These are phyloP conservation scores for Erysimum pusillum DNA, from an alignment of 441 rosid species.

Conservation along the genomic window DNA sequence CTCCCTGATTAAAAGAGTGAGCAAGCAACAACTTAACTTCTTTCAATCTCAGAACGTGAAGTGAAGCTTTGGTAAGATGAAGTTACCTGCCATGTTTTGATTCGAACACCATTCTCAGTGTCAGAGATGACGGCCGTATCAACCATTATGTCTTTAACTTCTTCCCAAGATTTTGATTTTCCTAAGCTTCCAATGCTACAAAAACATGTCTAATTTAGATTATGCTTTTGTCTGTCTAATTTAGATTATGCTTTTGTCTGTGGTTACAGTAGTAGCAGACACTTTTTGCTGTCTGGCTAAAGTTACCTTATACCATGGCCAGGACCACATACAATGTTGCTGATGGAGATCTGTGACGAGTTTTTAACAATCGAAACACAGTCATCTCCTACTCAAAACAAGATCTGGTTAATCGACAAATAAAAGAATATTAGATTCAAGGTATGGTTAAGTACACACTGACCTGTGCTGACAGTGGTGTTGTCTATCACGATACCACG, in stretches of 20 bases:
- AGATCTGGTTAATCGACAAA: conserved; percentile 30
- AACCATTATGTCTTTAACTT: conserved; percentile 64
- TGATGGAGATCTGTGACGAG: conserved; percentile 74
- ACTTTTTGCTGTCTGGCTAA: background rate
- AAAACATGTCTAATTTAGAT: no score
- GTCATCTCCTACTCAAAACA: conserved; percentile 81
- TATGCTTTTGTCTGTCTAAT: no score
- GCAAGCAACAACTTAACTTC: conserved; percentile 24
- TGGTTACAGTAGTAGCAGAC: no score
- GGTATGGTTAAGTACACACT: conserved; percentile 14
- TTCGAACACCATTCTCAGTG: conserved; percentile 85
- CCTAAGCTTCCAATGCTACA: conserved; percentile 94
- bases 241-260: conserved; percentile 17
- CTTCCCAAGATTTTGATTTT: conserved; percentile 65
- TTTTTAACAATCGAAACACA: conserved; percentile 86
- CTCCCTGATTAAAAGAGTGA: conserved; percentile 63
- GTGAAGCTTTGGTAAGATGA: conserved; percentile 21
- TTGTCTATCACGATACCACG: conserved; percentile 67
- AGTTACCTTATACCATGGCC: conserved; percentile 96
- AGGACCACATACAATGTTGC: conserved; percentile 80
- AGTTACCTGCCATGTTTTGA: conserved; percentile 98
- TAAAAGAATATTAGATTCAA: conserved; percentile 1
- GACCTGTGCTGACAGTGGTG: conserved; percentile 75
- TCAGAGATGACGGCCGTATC: conserved; percentile 72
- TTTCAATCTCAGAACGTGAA: conserved; percentile 8